Evolutionary conservation across 306 rosid genomes (phyloP).

Genomic region (Pterocarpus macrocarpus): DNA sequence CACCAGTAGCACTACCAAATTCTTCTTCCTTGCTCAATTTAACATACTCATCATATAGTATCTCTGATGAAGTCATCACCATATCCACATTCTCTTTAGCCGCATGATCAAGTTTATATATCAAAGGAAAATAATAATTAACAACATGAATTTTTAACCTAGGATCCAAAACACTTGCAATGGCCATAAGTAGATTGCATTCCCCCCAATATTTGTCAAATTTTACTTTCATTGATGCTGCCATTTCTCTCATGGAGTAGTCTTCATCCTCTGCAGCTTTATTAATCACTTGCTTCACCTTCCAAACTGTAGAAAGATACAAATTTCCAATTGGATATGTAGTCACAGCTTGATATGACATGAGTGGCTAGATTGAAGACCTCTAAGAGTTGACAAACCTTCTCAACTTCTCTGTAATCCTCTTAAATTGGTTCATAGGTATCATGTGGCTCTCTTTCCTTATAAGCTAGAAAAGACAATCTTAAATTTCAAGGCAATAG

Average conservation of each 20-base stretch:
- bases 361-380: slow-evolving; percentile 10
- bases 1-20: neutral
- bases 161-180: slow-evolving; percentile 7
- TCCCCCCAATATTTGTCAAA: slow-evolving; percentile 3
- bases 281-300: neutral
- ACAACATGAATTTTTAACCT: neutral
- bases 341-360: neutral
- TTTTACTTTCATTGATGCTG: too few relatives aligned
- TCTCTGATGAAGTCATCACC: neutral
- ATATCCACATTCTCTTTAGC: neutral
- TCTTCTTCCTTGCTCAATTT: neutral
- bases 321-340: neutral
- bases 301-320: neutral
- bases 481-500: neutral
- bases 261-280: neutral
- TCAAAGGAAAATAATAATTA: neutral
- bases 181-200: neutral
- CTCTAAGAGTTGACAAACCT: neutral
- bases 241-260: neutral
- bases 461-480: neutral
- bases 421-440: neutral
- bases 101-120: neutral
- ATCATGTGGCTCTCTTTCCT: neutral
- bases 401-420: neutral
- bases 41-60: neutral